These are phyloP conservation scores for Monilinia laxa DNA, from an alignment of 2,329 filamentous ascomycete genomes.

Conservation along the genomic window DNA sequence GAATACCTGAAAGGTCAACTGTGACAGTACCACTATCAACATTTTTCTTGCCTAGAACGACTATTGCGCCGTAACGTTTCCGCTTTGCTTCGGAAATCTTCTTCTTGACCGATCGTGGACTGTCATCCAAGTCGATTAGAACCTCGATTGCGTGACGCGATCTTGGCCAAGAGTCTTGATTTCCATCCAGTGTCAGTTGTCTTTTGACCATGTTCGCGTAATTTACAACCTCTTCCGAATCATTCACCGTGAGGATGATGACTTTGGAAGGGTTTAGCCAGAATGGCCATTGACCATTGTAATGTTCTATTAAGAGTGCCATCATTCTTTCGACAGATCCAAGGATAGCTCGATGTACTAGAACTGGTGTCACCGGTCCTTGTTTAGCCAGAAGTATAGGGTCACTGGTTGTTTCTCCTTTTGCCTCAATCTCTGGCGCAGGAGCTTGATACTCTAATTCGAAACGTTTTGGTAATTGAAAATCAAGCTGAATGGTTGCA, in stretches of 20 bases:
- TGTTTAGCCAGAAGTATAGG: slow-evolving; percentile 49
- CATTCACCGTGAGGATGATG: slow-evolving; percentile 71
- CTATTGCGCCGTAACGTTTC: slow-evolving; percentile 71
- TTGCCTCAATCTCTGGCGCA: slow-evolving; percentile 60
- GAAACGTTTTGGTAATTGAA: slow-evolving; percentile 83
- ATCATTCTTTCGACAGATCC: slow-evolving; percentile 83
- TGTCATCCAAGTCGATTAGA: slow-evolving; percentile 68
- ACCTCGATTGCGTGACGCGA: slow-evolving; percentile 41
- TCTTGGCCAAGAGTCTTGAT: slow-evolving; percentile 29
- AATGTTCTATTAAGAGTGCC: slow-evolving; percentile 81
- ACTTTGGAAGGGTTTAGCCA: slow-evolving; percentile 83
- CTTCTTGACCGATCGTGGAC: slow-evolving; percentile 59
- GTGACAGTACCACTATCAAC: slow-evolving; percentile 57
- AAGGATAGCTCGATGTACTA: slow-evolving; percentile 82
- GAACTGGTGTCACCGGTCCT: slow-evolving; percentile 67
- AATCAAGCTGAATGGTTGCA: slow-evolving; percentile 85
- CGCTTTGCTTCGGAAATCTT: slow-evolving; percentile 72
- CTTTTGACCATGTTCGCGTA: slow-evolving; percentile 32
- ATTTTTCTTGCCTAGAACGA: slow-evolving; percentile 69
- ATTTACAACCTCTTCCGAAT: slow-evolving; percentile 43
- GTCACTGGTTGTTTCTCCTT: slow-evolving; percentile 51
- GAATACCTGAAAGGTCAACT: slow-evolving; percentile 45
- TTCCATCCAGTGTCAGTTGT: background rate
- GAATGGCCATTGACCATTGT: slow-evolving; percentile 78
- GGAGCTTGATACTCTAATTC: slow-evolving; percentile 71